Percentiles rank a stretch among this genome's conserved stretches.
Conservation (phyloP, 257 asterid genomes). For the Lycium barbarum region DNA sequence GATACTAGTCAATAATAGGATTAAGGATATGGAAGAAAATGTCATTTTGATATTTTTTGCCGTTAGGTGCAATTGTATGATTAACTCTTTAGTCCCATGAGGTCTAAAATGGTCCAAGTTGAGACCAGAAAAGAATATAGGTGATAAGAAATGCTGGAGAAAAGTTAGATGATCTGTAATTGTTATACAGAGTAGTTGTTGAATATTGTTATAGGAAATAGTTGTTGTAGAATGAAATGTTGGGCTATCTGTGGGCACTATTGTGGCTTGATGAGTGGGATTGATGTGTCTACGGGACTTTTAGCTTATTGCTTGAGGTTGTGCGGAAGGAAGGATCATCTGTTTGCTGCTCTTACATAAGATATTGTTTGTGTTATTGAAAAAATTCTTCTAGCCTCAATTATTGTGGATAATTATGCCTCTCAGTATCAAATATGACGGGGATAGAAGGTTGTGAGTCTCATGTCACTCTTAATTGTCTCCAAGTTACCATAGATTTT, state of each 20-base stretch:
- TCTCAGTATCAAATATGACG: background rate
- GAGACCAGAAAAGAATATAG: background rate
- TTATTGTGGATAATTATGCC: background rate
- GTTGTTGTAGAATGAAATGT: background rate
- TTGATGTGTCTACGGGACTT: background rate
- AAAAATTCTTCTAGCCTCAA: background rate
- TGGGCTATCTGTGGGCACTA: background rate
- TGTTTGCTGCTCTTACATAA: background rate
- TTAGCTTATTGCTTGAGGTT: slow-evolving; percentile 16
- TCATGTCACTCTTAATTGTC: background rate
- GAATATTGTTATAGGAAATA: background rate
- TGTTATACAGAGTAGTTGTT: background rate
- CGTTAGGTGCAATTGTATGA: background rate
- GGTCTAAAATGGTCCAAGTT: background rate
- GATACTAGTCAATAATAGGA: background rate
- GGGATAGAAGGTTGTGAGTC: background rate
- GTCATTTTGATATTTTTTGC: background rate
- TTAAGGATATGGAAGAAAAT: background rate
- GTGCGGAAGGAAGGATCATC: background rate
- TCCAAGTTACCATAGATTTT: background rate
- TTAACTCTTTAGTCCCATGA: background rate
- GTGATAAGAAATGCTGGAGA: background rate
- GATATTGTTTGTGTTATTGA: background rate
- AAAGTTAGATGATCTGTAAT: background rate
- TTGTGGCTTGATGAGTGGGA: background rate